Conservation (phyloP, 208 protist species). For the Trypanosoma congolense region DNA sequence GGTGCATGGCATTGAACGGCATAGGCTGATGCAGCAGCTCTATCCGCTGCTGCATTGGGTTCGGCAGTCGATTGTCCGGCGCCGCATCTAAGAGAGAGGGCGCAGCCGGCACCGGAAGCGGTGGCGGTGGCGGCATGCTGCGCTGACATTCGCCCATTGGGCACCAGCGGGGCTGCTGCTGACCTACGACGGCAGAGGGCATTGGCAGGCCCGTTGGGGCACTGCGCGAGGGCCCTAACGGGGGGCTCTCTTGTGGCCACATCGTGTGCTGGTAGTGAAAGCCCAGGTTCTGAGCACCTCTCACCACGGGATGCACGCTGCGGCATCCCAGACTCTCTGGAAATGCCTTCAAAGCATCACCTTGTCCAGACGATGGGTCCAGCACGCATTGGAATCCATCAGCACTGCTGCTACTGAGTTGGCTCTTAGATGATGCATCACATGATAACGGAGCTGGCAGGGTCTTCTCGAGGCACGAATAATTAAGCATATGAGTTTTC, state of each 20-base stretch:
- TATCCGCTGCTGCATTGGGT: background rate
- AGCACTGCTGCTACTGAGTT: background rate
- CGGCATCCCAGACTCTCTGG: background rate
- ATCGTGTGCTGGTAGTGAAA: background rate
- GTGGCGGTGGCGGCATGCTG: background rate
- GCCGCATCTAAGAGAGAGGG: background rate
- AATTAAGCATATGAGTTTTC: conserved; percentile 8
- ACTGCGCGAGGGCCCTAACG: too few relatives aligned
- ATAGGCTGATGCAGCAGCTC: background rate
- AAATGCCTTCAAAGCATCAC: background rate
- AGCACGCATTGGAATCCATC: background rate
- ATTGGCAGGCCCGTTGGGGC: too few relatives aligned
- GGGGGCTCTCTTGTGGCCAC: too few relatives aligned
- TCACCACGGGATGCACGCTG: background rate
- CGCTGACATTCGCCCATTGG: background rate
- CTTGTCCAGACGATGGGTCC: background rate
- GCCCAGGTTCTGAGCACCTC: background rate
- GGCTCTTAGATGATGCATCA: conserved; percentile 1
- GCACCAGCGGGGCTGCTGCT: background rate
- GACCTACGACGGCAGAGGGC: background rate
- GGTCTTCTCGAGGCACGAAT: conserved; percentile 1
- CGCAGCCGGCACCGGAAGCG: background rate
- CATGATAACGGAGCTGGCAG: conserved; percentile 1
- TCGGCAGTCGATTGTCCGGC: background rate
- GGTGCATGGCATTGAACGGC: background rate